Evolutionary conservation across 129 eudicot species (phyloP).

Genomic region (Centella asiatica): DNA sequence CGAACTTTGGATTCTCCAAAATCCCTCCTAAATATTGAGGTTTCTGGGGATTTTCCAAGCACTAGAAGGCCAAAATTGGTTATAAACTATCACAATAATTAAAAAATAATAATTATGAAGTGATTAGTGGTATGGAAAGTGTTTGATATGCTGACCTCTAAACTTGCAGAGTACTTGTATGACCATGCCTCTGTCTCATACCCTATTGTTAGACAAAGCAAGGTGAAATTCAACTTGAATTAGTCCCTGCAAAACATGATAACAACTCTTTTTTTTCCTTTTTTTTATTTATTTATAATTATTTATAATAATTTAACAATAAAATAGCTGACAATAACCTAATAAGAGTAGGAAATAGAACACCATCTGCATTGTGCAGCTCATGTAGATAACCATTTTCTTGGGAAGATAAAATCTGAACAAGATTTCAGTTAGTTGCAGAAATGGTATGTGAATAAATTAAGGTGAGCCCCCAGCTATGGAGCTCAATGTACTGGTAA

Average conservation of each 20-base stretch:
- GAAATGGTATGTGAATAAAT: background rate
- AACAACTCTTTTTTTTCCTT: background rate
- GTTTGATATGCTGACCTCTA: constrained; percentile 18
- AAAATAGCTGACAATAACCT: too few relatives aligned
- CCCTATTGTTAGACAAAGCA: constrained; percentile 1
- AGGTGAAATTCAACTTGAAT: background rate
- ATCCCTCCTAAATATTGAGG: constrained; percentile 36
- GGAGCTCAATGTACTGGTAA: background rate
- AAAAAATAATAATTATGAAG: background rate
- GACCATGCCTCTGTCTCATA: constrained; percentile 11
- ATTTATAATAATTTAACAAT: too few relatives aligned
- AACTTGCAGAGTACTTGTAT: constrained; percentile 33
- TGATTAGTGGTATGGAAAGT: background rate
- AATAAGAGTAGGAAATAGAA: background rate
- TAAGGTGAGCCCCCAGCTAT: background rate
- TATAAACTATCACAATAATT: background rate
- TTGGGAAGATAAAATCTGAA: background rate
- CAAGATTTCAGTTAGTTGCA: background rate
- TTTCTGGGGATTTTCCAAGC: constrained; percentile 22
- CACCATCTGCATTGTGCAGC: background rate
- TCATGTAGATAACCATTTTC: background rate
- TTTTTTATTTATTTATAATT: too few relatives aligned
- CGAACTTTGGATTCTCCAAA: constrained; percentile 23
- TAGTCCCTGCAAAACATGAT: background rate
- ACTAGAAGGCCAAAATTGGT: constrained; percentile 20